phyloP scores from a whole-genome alignment of 768 basidiomycete species.

The Butyriboletus loyo region DNA sequence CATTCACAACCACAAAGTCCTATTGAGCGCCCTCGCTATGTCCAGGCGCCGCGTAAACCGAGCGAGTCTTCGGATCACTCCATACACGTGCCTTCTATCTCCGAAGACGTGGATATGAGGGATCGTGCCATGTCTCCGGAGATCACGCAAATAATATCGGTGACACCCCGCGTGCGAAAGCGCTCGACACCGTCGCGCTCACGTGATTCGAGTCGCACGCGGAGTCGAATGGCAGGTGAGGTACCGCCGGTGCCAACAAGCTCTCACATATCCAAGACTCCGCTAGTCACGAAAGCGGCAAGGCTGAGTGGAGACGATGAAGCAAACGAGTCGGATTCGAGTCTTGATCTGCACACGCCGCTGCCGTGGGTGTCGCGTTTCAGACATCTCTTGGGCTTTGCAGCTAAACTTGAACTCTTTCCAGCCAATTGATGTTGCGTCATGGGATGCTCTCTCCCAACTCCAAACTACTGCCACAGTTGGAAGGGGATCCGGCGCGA shows the following conservation, averaged over 20 bases:
- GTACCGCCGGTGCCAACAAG: constrained; percentile 10
- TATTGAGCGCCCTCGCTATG: constrained; percentile 15
- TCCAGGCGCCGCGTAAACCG: constrained; percentile 23
- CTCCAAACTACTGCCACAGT: constrained; percentile 54
- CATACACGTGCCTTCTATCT: constrained; percentile 8
- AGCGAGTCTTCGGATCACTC: constrained; percentile 16
- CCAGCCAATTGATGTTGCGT: constrained; percentile 62
- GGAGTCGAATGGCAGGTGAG: constrained; percentile 10
- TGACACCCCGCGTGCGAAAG: constrained; percentile 36
- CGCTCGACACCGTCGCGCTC: constrained; percentile 21
- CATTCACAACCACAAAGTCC: constrained; percentile 12
- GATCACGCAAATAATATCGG: constrained; percentile 38
- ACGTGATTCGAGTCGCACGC: constrained; percentile 20
- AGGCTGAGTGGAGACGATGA: constrained; percentile 2
- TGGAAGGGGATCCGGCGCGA: constrained; percentile 14
- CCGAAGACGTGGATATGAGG: constrained; percentile 5
- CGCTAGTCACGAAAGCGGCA: background rate
- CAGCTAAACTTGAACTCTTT: background rate
- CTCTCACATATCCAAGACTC: background rate
- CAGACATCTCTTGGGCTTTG: background rate
- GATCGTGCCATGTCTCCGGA: constrained; percentile 36
- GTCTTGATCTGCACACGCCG: constrained; percentile 66
- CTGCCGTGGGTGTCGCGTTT: constrained; percentile 50
- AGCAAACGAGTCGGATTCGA: constrained; percentile 55
- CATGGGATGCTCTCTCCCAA: constrained; percentile 65